Base-by-base conservation (phyloP, 1,284 basidiomycete species). In the Papiliotrema laurentii region DNA sequence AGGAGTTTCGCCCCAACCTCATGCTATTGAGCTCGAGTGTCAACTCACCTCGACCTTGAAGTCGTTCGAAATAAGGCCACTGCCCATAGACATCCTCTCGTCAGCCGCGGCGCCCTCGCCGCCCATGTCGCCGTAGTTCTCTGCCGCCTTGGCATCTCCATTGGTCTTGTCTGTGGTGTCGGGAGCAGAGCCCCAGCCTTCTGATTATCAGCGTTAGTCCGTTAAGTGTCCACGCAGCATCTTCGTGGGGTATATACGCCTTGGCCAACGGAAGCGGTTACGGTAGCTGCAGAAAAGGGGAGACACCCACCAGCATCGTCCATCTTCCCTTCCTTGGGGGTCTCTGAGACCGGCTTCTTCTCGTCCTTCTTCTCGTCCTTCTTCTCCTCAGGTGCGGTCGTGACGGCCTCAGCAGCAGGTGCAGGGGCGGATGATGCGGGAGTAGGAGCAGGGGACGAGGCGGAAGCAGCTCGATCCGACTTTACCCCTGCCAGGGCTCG, bases 401-500 rank as follows among this genome's bases (percentile, higher is more conserved):
- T 7, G 5, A 6, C 13, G 4, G 53, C 21, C 0, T 11, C 18
- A 10, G 5, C 26, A 6, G 16, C 30, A 5, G 40, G 26, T 27
- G 26, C 31, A 38, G 33, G 1, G 46, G 49, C 1, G 36, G 66
- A 5, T 47, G 63, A 4, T 55, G 71, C 45, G 57, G 58, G 64
- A 33, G 48, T 26, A 58, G 60, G 26, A 63, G 64, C 22, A 66
- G 66, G n/a, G 72, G 76, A 14, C 76, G 77, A 10, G 80, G 45
- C 16, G 4, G 43, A n/a, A 26, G 45, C 21, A 24, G 50, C 44
- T 41, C 54, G 40, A 43, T 60, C 57, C 16, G 63, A 45, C 45
- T 65, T 69, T 18, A 65, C 64, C 16, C 66, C 64, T 19, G 69
- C 67, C 25, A 68, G 53, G n/a, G 66, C 64, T 54, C 51, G 59